These are phyloP conservation scores for Knoxia roxburghii DNA, from an alignment of 257 asterid species.

Conservation along the genomic window DNA sequence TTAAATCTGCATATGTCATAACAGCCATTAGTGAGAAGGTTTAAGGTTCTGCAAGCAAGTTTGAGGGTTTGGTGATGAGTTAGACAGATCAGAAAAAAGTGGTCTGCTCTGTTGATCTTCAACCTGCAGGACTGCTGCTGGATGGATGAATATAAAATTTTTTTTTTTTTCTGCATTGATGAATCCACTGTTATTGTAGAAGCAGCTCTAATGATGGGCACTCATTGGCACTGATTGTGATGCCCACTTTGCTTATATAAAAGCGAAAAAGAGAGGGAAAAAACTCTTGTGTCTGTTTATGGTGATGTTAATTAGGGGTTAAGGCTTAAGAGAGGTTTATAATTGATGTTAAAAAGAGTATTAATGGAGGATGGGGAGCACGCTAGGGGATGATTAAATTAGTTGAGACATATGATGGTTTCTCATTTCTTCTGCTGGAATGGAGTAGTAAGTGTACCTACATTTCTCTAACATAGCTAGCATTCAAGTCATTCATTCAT, in stretches of 20 bases:
- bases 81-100: neutral
- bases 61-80: conserved; percentile 3
- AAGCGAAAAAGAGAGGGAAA: neutral
- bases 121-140: no score
- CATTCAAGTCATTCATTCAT: neutral
- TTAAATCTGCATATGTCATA: no score
- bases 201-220: conserved; percentile 5
- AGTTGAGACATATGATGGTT: neutral
- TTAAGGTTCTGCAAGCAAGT: no score
- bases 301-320: neutral
- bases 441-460: neutral
- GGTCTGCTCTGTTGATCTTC: neutral
- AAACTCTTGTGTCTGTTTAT: neutral
- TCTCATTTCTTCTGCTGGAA: neutral
- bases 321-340: neutral
- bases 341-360: neutral
- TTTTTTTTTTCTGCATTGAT: no score
- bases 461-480: neutral
- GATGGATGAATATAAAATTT: neutral
- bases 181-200: no score
- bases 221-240: conserved; percentile 16
- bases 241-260: no score
- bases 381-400: conserved; percentile 14
- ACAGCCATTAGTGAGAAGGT: no score
- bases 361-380: neutral